Percentiles rank a stretch among this genome's conserved stretches.
These are phyloP conservation scores for Diplocarpon mali DNA, from an alignment of 2,329 filamentous ascomycete genomes.

Conservation along the genomic window DNA sequence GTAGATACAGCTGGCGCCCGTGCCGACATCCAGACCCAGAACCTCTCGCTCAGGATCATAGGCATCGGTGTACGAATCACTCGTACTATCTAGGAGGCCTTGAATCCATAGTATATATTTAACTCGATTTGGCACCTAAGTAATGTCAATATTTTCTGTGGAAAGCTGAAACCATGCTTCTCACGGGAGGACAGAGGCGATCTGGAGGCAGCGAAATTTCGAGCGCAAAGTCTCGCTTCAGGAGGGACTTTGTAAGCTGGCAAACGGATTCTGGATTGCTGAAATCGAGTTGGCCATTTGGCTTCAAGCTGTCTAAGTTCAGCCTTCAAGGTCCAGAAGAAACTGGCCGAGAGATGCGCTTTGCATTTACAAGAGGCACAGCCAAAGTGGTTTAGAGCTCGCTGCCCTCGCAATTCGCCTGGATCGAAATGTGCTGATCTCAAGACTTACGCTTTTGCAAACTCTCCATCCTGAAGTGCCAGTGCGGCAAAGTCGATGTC, in stretches of 20 bases:
- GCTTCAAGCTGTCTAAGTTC: conserved; percentile 33
- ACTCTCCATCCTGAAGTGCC: conserved; percentile 46
- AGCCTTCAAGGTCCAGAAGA: no score
- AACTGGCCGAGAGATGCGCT: no score
- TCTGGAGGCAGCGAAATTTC: conserved; percentile 61
- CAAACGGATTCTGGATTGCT: conserved; percentile 64
- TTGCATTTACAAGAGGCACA: no score
- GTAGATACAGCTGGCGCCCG: conserved; percentile 86
- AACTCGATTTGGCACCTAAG: conserved; percentile 52
- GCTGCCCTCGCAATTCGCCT: no score
- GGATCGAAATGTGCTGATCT: no score
- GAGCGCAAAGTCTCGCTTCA: conserved; percentile 66
- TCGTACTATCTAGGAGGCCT: conserved; percentile 58
- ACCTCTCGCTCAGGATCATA: conserved; percentile 46
- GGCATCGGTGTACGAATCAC: conserved; percentile 31
- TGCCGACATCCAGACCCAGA: conserved; percentile 74
- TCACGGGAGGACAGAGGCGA: conserved; percentile 75
- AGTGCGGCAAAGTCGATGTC: conserved; percentile 52
- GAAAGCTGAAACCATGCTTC: background rate
- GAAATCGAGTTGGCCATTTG: conserved; percentile 62
- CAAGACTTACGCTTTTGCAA: conserved; percentile 42
- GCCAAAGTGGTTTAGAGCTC: no score
- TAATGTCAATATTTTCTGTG: background rate
- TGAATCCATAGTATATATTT: conserved; percentile 91
- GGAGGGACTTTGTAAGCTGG: conserved; percentile 70